Evolutionary conservation across 31 red algal genomes (phyloP).

Genomic region (Bonnemaisonia californica): DNA sequence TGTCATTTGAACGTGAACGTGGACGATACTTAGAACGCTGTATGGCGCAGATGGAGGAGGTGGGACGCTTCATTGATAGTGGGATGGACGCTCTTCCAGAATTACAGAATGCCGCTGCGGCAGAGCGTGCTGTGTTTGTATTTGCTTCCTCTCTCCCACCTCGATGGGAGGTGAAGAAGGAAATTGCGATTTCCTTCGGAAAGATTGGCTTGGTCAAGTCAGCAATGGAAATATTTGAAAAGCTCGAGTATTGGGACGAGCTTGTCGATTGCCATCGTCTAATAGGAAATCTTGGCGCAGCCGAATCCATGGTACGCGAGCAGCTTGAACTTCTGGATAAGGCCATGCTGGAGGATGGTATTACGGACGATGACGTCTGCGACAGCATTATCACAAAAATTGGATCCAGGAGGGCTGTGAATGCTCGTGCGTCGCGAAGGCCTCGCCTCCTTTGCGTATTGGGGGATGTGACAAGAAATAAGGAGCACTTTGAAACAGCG

Average conservation of each 20-base stretch:
- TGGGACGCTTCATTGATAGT: conserved; percentile 70
- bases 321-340: conserved; percentile 59
- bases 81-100: neutral
- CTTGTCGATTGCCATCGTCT: conserved; percentile 93
- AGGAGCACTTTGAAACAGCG: conserved; percentile 64
- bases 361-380: conserved; percentile 13
- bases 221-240: conserved; percentile 88
- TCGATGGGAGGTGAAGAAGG: conserved; percentile 84
- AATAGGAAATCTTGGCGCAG: conserved; percentile 82
- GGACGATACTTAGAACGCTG: conserved; percentile 85
- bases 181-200: conserved; percentile 85
- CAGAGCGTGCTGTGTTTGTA: conserved; percentile 58
- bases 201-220: conserved; percentile 91
- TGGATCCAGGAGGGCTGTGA: conserved; percentile 48
- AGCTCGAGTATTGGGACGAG: conserved; percentile 90
- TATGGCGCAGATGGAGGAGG: conserved; percentile 88
- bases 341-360: conserved; percentile 52
- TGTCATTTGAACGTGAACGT: conserved; percentile 60
- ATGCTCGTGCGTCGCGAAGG: conserved; percentile 45
- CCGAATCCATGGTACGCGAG: conserved; percentile 66
- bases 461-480: conserved; percentile 78
- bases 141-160: conserved; percentile 75
- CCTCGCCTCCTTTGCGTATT: conserved; percentile 92
- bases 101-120: conserved; percentile 25
- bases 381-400: conserved; percentile 1